Conservation (phyloP, 2,329 filamentous ascomycete species). For the Coniochaeta hoffmannii region DNA sequence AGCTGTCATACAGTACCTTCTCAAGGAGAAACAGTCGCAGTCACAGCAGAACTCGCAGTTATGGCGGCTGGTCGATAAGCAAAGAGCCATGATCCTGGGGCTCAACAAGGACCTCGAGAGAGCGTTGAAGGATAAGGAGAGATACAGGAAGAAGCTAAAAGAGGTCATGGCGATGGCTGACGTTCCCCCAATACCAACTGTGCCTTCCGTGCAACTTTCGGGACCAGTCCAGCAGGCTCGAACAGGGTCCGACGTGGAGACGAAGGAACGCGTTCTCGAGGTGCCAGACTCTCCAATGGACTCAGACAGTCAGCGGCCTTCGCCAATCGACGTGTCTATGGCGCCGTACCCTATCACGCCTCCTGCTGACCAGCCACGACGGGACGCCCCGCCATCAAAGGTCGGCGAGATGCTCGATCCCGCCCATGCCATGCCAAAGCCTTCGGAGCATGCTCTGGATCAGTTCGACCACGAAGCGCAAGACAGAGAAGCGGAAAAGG, state of each 20-base stretch:
- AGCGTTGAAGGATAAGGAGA: slow-evolving; percentile 87
- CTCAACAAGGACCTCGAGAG: slow-evolving; percentile 92
- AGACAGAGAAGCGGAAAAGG: slow-evolving; percentile 37
- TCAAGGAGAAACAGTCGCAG: slow-evolving; percentile 87
- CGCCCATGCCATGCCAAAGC: slow-evolving; percentile 51
- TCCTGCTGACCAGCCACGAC: slow-evolving; percentile 41
- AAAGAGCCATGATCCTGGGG: slow-evolving; percentile 85
- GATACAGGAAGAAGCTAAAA: slow-evolving; percentile 84
- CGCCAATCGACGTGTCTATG: slow-evolving; percentile 51
- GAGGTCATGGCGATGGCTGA: slow-evolving; percentile 49
- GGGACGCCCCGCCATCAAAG: slow-evolving; percentile 28
- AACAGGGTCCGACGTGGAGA: slow-evolving; percentile 13
- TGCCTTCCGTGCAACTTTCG: slow-evolving; percentile 8
- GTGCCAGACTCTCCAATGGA: slow-evolving; percentile 42
- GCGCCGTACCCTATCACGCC: slow-evolving; percentile 60
- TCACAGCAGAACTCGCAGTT: slow-evolving; percentile 85
- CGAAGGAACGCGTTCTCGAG: slow-evolving; percentile 23
- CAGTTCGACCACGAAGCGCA: slow-evolving; percentile 49
- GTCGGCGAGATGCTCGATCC: slow-evolving; percentile 47
- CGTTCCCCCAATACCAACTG: slow-evolving; percentile 16
- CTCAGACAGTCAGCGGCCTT: slow-evolving; percentile 43
- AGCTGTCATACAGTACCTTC: slow-evolving; percentile 76
- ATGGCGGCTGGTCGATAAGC: slow-evolving; percentile 95
- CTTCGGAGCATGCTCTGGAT: slow-evolving; percentile 51
- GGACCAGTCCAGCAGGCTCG: slow-evolving; percentile 10